Evolutionary conservation across 208 protist species (phyloP).

Genomic region (Leptomonas pyrrhocoris): DNA sequence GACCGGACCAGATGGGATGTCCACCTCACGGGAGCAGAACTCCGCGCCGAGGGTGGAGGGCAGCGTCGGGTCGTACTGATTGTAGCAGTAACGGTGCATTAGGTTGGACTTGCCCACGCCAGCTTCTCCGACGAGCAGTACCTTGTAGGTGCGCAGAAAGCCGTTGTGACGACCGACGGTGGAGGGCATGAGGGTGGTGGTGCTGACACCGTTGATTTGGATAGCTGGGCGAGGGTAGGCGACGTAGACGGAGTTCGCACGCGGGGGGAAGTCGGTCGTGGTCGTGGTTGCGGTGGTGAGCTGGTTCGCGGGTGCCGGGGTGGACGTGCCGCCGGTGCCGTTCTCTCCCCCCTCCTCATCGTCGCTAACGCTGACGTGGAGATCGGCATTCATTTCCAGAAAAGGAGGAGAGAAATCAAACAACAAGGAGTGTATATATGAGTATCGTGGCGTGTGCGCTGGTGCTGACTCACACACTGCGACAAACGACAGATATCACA

Average conservation of each 20-base stretch:
- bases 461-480: neutral
- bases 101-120: constrained; percentile 96
- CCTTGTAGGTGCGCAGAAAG: constrained; percentile 94
- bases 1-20: constrained; percentile 59
- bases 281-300: no score
- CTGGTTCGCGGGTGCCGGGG: neutral
- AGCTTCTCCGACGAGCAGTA: constrained; percentile 95
- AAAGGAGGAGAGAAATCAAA: neutral
- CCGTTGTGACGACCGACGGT: constrained; percentile 21
- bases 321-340: neutral
- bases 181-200: constrained; percentile 18
- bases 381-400: neutral
- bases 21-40: constrained; percentile 94
- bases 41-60: constrained; percentile 96
- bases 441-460: no score
- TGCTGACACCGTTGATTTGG: neutral
- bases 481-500: neutral
- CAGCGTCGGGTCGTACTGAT: constrained; percentile 86
- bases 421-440: neutral
- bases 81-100: constrained; percentile 94
- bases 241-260: constrained; percentile 4
- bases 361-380: constrained; percentile 1
- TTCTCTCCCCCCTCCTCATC: constrained; percentile 1
- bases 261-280: neutral
- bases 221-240: constrained; percentile 16